Base-by-base conservation (phyloP, 1,139 yeast species). In the Taphrina wiesneri region DNA sequence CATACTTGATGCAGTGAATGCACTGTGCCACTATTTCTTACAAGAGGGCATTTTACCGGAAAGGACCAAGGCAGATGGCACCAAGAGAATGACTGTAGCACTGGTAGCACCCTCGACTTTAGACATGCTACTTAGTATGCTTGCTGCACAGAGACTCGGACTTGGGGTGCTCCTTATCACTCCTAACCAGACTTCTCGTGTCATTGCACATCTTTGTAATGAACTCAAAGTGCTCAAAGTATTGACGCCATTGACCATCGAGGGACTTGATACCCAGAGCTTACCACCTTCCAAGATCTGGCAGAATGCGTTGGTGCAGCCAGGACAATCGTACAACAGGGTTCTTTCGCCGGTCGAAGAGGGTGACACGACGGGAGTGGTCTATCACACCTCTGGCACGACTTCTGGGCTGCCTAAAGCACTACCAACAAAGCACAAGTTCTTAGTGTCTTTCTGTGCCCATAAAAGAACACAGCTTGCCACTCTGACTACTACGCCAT, bases 371-470 rank as follows among this genome's bases (percentile, higher is more conserved):
- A 32, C 43, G 3, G 62, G 53, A 13, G 52, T 56, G 7, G 32
- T 45, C 30, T 56, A 45, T 19, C 62, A 56, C 19, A 32, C 62
- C 5, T 56, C 62, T 13, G 62, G 62, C 6, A 56, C 62, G 2
- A 45, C 62, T 19, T 45, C 62, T 5, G 62, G 62, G 3, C 4
- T 45, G 28, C 62, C 62, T 19, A 54, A 54, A 39, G 45, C 59
- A 39, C 47, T 54, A 9, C 59, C 59, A 6, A 39, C 59, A 23
- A 54, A 54, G 21, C 59, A 54, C 49, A 21, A 28, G 32, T 54
- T 54, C 41, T 28, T 54, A 34, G 59, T 54, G 3, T 54, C 59
- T n/a, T 54, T 54, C 34, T 54, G 59, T 54, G 59, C 59, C 23
- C 59, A 54, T 25, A 54, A 54, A 39, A 30, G 19, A 1, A 54